phyloP scores from a whole-genome alignment of 805 yeast genomes.

The Candida namnaoensis region DNA sequence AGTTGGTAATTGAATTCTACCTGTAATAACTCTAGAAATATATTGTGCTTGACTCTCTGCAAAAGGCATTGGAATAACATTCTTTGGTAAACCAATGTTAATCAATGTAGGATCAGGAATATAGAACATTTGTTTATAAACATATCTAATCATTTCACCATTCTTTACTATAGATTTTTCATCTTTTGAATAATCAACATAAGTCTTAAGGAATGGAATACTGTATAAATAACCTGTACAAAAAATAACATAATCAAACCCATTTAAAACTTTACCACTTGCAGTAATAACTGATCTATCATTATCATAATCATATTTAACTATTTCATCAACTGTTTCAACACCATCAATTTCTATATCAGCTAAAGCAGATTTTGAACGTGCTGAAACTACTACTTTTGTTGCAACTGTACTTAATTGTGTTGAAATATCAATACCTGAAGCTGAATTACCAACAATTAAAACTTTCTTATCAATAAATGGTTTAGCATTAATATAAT shows the following conservation, averaged over 20 bases:
- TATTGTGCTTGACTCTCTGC: conserved; percentile 60
- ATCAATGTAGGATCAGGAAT: conserved; percentile 55
- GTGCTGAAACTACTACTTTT: conserved; percentile 39
- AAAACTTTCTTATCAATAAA: conserved; percentile 35
- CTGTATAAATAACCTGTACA: conserved; percentile 72
- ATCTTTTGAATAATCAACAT: conserved; percentile 26
- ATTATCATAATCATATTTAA: conserved; percentile 25
- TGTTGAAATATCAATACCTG: conserved; percentile 66
- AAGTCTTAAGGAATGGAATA: conserved; percentile 46
- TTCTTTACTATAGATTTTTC: no score
- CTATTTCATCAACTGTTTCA: conserved; percentile 35
- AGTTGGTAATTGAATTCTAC: conserved; percentile 42
- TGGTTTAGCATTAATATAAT: conserved; percentile 37
- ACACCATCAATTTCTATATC: conserved; percentile 32
- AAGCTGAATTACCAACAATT: conserved; percentile 70
- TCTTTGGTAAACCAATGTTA: conserved; percentile 52
- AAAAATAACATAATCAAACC: conserved; percentile 52
- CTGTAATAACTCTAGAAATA: conserved; percentile 53
- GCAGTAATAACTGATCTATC: conserved; percentile 29
- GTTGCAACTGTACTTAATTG: conserved; percentile 42
- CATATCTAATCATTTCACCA: conserved; percentile 40
- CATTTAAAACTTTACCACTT: conserved; percentile 36
- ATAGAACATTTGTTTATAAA: conserved; percentile 54
- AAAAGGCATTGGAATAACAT: conserved; percentile 53
- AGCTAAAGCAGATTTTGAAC: conserved; percentile 30